Percentiles rank a stretch among this genome's conserved stretches.
Conservation (phyloP, 2,329 filamentous ascomycete genomes). For the Fusarium sp. region DNA sequence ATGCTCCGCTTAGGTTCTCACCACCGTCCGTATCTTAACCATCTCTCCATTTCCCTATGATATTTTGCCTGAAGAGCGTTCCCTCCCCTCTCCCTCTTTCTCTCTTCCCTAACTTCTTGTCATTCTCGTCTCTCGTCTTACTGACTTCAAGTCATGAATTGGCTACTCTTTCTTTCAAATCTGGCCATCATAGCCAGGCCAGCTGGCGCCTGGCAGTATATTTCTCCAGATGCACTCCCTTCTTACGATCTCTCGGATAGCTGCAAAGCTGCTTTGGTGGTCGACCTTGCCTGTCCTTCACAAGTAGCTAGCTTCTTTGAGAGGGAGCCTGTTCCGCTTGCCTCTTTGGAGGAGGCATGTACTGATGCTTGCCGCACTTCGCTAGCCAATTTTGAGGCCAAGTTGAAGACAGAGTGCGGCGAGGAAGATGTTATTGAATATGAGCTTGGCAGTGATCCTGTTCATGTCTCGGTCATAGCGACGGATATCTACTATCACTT, state of each 20-base stretch:
- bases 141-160: constrained; percentile 4
- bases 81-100: background rate
- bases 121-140: background rate
- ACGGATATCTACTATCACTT: constrained; percentile 8
- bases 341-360: constrained; percentile 2
- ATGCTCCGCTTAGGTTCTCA: constrained; percentile 1
- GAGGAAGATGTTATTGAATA: constrained; percentile 3
- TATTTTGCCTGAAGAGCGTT: background rate
- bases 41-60: background rate
- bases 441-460: background rate
- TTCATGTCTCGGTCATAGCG: background rate
- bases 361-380: background rate
- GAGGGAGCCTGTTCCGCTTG: constrained; percentile 2
- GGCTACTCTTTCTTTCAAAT: background rate
- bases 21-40: background rate
- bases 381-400: background rate
- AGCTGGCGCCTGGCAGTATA: background rate
- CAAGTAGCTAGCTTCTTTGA: constrained; percentile 1
- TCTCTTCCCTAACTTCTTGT: background rate
- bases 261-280: constrained; percentile 1
- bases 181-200: background rate
- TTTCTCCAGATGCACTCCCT: constrained; percentile 1
- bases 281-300: background rate
- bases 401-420: background rate
- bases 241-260: background rate